phyloP scores from a whole-genome alignment of 441 rosid genomes.

The Gossypium aridum region DNA sequence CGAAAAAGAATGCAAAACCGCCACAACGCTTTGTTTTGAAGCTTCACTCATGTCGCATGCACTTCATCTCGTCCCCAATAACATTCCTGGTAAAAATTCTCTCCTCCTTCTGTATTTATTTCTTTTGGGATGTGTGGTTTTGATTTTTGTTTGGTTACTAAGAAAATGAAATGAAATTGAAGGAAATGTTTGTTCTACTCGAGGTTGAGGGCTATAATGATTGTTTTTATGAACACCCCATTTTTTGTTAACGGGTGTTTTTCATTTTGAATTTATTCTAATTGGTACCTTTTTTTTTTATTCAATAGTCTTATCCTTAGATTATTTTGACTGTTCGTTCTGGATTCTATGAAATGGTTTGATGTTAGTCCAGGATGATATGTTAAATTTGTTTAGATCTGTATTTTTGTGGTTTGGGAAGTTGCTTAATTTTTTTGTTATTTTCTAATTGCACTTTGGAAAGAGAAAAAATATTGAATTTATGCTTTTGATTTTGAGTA shows the following conservation, averaged over 20 bases:
- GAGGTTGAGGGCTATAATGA: background rate
- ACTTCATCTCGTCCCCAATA: constrained; percentile 26
- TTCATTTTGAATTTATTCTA: background rate
- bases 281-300: too few relatives aligned
- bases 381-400: background rate
- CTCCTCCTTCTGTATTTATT: background rate
- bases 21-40: background rate
- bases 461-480: background rate
- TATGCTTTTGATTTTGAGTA: background rate
- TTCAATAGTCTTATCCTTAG: background rate
- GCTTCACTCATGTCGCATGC: constrained; percentile 36
- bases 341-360: background rate
- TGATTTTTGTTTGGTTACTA: constrained; percentile 15
- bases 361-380: background rate
- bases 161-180: background rate
- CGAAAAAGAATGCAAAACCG: constrained; percentile 20
- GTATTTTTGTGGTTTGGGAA: background rate
- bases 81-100: constrained; percentile 30
- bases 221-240: background rate
- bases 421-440: background rate
- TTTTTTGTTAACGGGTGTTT: background rate
- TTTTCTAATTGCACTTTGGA: background rate
- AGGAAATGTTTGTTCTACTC: background rate
- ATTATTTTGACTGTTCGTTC: background rate
- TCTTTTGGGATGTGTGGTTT: background rate